Base-by-base conservation (phyloP, 352 stramenopile genomes). In the Phytophthora lateralis region DNA sequence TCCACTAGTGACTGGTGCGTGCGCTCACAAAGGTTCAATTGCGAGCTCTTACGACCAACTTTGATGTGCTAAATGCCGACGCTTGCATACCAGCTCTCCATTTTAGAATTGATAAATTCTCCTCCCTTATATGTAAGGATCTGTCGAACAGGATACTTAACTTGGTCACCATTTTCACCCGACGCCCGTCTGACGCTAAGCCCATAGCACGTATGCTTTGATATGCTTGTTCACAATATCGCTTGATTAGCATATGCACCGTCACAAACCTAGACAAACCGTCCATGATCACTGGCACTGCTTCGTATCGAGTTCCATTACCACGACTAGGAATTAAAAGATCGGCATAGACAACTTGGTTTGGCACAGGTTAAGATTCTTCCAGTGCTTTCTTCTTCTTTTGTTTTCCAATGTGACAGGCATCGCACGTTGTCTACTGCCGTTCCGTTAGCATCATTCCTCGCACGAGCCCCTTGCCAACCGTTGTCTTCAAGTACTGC, bases 401-500 rank as follows among this genome's bases (percentile, higher is more conserved):
- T 12, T 38, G 21, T 18, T 50, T 50, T 7, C 43, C 43, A n/a
- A 50, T 37, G 14, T 50, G 43, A 37, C 43, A 50, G 6, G 43
- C 43, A 7, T 50, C 43, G 6, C 43, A 50, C 6, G 6, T 24
- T 14, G 1, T 24, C 38, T 38, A 14, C 24, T 37, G 24, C 1
- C 43, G 18, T 17, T 37, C 24, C 11, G 10, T 10, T 1, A 50
- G 7, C 11, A 32, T 38, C 43, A 50, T 37, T 1, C 43, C 43
- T 3, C 21, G 14, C 20, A 50, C 43, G 9, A 50, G 24, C 0
- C 21, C 24, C 24, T 18, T 29, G 43, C 38, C 43, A 1, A 32
- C 24, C 43, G 38, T 50, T 4, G 27, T 35, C 43, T 50, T 50
- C 43, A 50, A 6, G 20, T 50, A 50, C 24, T 50, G 43, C 5